Evolutionary conservation across 345 rosid genomes (phyloP), one percentile per base, ranked within the genome.

Genomic region (Eucalyptus cloeziana): DNA sequence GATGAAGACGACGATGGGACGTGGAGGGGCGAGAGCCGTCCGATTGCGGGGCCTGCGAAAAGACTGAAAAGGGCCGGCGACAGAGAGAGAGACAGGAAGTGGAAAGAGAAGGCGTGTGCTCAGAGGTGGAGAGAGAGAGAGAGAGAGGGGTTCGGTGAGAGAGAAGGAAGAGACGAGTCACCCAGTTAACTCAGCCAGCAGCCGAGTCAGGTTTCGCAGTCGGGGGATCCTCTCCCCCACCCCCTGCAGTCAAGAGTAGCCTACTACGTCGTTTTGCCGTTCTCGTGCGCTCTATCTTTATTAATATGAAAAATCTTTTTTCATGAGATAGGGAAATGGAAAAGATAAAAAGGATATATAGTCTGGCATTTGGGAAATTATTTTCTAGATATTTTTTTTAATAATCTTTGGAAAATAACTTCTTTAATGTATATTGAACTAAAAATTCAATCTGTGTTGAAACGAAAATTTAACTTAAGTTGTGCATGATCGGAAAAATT

Each of bases 31-130:
- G 88, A 58, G 94, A 93, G 90, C 94, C 97, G 96, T 96, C 93
- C 91, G 97, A 92, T 94, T 60, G 58, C 25, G 85, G 83, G 52
- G 86, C 51, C 47, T 16, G 25, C 71, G 87, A 93, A 95, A 96
- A 94, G 91, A 97, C 95, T 96, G 54, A 93, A 96, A 95, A 94
- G 92, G 98, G 96, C 90, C 91, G 91, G 76, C 43, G 25, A 83
- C 33, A 56, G 49, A 86, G 44, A 33, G 17, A 31, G 64, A 31
- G n/a, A 81, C 19, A 37, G 52, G 87, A 86, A 81, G 91, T 22
- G 90, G 86, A 76, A 60, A n/a, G 86, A 80, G 90, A 21, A 80
- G 62, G 69, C 88, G 85, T 58, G 90, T 21, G 89, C 67, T 60
- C 67, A 62, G 69, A 62, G 69, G 31, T 12, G 31, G 69, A 62